Evolutionary conservation across 805 yeast species (phyloP).

Genomic region (Saturnispora hagleri): DNA sequence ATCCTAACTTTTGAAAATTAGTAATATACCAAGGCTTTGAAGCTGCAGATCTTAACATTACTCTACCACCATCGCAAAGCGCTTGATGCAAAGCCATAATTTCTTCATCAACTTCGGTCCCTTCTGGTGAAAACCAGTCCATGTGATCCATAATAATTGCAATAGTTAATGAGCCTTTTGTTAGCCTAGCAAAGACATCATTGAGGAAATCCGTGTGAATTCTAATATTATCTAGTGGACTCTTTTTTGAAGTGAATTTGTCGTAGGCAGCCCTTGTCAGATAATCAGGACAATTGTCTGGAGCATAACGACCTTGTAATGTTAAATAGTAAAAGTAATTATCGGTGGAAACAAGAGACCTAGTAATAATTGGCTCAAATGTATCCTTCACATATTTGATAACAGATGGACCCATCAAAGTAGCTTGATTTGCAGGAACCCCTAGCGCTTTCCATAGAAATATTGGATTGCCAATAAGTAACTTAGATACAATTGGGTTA

Average conservation of each 20-base stretch:
- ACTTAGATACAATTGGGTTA: slow-evolving; percentile 57
- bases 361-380: slow-evolving; percentile 60
- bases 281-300: slow-evolving; percentile 67
- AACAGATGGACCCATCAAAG: slow-evolving; percentile 67
- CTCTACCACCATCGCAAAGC: slow-evolving; percentile 60
- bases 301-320: slow-evolving; percentile 50
- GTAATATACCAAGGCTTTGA: slow-evolving; percentile 68
- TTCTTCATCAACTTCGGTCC: slow-evolving; percentile 55
- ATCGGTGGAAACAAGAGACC: slow-evolving; percentile 57
- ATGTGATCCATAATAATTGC: slow-evolving; percentile 86
- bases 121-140: slow-evolving; percentile 79
- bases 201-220: slow-evolving; percentile 72
- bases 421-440: slow-evolving; percentile 80
- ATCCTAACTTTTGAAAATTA: slow-evolving; percentile 60
- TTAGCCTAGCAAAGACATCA: slow-evolving; percentile 62
- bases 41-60: slow-evolving; percentile 68
- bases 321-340: slow-evolving; percentile 73
- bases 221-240: slow-evolving; percentile 61
- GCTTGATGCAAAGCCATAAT: slow-evolving; percentile 56
- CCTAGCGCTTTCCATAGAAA: slow-evolving; percentile 85
- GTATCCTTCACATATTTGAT: slow-evolving; percentile 68
- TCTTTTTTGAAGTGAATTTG: slow-evolving; percentile 34
- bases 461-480: slow-evolving; percentile 73
- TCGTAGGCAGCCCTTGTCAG: slow-evolving; percentile 51
- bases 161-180: slow-evolving; percentile 54